Base-by-base conservation (phyloP, 1,284 basidiomycete species). In the Sanghuangporus baumii region DNA sequence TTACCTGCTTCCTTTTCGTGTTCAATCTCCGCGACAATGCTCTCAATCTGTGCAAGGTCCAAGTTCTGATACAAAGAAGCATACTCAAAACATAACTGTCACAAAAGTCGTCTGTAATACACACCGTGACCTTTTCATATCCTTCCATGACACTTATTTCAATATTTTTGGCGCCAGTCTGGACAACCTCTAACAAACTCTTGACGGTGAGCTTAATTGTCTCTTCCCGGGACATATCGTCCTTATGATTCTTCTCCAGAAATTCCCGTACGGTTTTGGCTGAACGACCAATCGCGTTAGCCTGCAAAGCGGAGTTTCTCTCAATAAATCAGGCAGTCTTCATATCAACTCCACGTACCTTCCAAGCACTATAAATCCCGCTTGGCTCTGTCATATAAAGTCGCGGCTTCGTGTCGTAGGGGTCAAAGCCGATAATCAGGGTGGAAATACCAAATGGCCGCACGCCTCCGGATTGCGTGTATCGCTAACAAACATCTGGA, bases 211-310 rank as follows among this genome's bases (percentile, higher is more conserved):
- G 80, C 75, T 98, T 98, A 77, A 99, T 93, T 56, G 91, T 87
- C 64, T 96, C 93, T 46, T 95, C 94, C 65, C 92, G 83, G 12
- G 84, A 81, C 78, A 98, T 82, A 68, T 93, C 92, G 67, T 98
- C 95, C 69, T 89, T 93, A 78, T 97, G 93, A 72, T 98, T 98
- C 84, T 99, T 99, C 77, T 99, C 97, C 63, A 99, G 76, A 76
- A 99, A 99, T 74, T 99, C 97, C 61, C 96, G 89, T 11, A 99
- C 97, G 4, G 97, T 99, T 79, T 99, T 99, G 14, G 93, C 95
- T 12, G 95, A 97, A 59, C 97, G 88, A 26, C 97, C 97, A 70
- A 99, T 98, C 6, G 97, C 94, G 73, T 95, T 97, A 18, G 97
- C 97, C 94, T 96, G 69, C 8, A 60, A 62, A 46, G 37, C 9